Evolutionary conservation across 768 basidiomycete species (phyloP), one percentile per base, ranked within the genome.

Genomic region (Lactarius hatsudake): DNA sequence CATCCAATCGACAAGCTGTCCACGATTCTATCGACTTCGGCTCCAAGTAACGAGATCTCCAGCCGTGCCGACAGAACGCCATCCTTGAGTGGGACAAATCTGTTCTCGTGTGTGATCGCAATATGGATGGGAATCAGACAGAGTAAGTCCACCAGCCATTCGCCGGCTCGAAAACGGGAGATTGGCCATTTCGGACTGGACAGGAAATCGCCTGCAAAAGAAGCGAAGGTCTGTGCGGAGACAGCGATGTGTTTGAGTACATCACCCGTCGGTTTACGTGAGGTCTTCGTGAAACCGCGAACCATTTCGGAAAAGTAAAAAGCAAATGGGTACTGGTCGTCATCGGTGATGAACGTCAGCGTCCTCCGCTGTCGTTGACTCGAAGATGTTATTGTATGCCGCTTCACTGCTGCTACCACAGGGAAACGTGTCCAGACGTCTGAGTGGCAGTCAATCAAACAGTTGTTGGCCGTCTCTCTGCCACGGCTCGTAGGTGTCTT

Each of bases 81-180:
- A 68, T 88, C 86, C 65, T 85, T 87, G 23, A 88, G 75, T 0
- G 87, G 87, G 6, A 88, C 69, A 64, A 88, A 88, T 0, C 85
- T 76, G 67, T 88, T 88, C 56, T 87, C 86, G 10, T 79, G 78
- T 0, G 84, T 82, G 34, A 88, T 70, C 0, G 87, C 87, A 45
- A 88, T 79, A 28, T 88, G 87, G 38, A 88, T 87, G 0, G 87
- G 87, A 55, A 88, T 87, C 20, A 88, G 75, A 64, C 87, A 88
- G 0, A 88, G 67, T 13, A 87, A 73, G 15, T 86, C 83, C 0
- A 83, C 85, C 0, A 88, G 71, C 87, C 87, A 88, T 72, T 88
- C 86, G 40, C 87, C 87, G 0, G 79, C 78, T 26, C 77, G 76
- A 67, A 82, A 83, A 10, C 69, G 68, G 5, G 84, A 84, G 12